Conservation (phyloP, 805 yeast genomes). For the Maudiozyma pseudohumilis region DNA sequence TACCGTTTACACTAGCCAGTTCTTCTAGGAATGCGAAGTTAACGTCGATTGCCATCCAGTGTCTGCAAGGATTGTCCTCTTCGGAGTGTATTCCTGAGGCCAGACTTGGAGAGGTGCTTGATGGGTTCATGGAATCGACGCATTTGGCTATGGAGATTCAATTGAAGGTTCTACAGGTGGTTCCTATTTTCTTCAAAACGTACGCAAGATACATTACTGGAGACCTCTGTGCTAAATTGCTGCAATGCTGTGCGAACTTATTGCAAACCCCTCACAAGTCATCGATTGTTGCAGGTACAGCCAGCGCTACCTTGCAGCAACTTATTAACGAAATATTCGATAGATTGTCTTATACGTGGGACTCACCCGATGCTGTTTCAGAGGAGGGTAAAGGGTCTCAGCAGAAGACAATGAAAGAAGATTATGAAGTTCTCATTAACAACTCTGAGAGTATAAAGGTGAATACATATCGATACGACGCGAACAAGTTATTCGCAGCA, state of each 20-base stretch:
- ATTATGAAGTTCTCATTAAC: slow-evolving; percentile 36
- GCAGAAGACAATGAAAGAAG: slow-evolving; percentile 17
- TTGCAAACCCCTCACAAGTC: slow-evolving; percentile 61
- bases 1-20: slow-evolving; percentile 67
- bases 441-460: slow-evolving; percentile 36
- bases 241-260: slow-evolving; percentile 55
- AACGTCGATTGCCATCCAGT: slow-evolving; percentile 60
- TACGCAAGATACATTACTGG: slow-evolving; percentile 51
- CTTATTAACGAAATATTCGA: slow-evolving; percentile 72
- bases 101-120: slow-evolving; percentile 47
- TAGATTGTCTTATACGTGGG: slow-evolving; percentile 30
- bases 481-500: slow-evolving; percentile 60
- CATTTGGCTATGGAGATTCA: slow-evolving; percentile 74
- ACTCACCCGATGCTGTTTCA: neutral
- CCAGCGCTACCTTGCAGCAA: slow-evolving; percentile 88
- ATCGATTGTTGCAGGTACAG: slow-evolving; percentile 77
- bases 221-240: slow-evolving; percentile 43
- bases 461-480: slow-evolving; percentile 52
- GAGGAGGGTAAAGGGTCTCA: slow-evolving; percentile 18
- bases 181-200: slow-evolving; percentile 63
- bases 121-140: slow-evolving; percentile 63
- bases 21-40: slow-evolving; percentile 66
- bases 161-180: slow-evolving; percentile 70
- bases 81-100: slow-evolving; percentile 44
- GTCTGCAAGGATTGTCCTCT: slow-evolving; percentile 52